Evolutionary conservation across 2,329 filamentous ascomycete genomes (phyloP).

Genomic region (Graphilbum fragrans): DNA sequence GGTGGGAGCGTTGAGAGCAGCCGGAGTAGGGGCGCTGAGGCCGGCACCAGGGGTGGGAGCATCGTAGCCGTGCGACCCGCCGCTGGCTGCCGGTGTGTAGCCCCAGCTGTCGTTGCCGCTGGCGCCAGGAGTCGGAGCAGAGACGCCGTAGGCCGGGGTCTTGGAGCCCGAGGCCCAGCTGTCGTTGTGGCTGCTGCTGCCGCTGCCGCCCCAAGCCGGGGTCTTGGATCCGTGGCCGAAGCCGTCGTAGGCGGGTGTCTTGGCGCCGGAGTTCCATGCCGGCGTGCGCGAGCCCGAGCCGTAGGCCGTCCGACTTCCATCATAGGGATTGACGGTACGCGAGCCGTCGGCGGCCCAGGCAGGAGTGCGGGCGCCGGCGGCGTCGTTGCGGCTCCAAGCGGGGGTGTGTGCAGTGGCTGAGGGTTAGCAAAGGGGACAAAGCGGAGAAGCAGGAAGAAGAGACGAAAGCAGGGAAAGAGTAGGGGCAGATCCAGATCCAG

Average conservation of each 20-base stretch:
- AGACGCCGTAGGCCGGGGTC: conserved; percentile 60
- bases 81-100: conserved; percentile 39
- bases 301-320: conserved; percentile 66
- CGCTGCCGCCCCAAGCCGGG: conserved; percentile 40
- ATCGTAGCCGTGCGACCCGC: conserved; percentile 44
- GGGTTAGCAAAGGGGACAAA: conserved; percentile 9
- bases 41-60: conserved; percentile 54
- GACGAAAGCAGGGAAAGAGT: too few relatives aligned
- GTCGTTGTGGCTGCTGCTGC: conserved; percentile 10
- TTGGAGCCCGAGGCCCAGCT: conserved; percentile 42
- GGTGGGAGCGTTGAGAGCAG: conserved; percentile 55
- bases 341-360: conserved; percentile 56
- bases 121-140: conserved; percentile 45
- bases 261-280: conserved; percentile 66
- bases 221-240: conserved; percentile 59
- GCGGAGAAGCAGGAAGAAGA: neutral
- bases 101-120: conserved; percentile 46
- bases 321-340: conserved; percentile 57
- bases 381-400: conserved; percentile 45
- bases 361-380: conserved; percentile 51
- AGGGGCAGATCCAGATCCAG: neutral
- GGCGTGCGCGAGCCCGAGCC: conserved; percentile 61
- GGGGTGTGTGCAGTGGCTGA: conserved; percentile 47
- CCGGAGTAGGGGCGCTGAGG: conserved; percentile 48
- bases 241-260: conserved; percentile 53